Base-by-base conservation (phyloP, 106 monocot species). In the Phalaenopsis aphrodite region DNA sequence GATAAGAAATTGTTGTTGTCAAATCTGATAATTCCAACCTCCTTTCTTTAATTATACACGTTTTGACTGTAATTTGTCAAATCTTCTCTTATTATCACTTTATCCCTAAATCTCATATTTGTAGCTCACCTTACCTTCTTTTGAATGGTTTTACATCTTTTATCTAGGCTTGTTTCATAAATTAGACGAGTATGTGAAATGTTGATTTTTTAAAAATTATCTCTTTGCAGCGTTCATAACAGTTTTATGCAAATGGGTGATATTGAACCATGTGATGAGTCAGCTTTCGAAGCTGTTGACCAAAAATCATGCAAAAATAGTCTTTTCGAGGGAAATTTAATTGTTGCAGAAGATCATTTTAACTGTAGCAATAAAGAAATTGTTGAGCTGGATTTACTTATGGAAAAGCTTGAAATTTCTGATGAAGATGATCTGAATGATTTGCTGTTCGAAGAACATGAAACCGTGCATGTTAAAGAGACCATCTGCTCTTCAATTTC, bases 351-450 rank as follows among this genome's bases (percentile, higher is more conserved):
- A 4, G 71, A 71, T 71, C 71, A 71, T 0, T 19, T 71, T 71
- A 38, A 71, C n/a, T 71, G 36, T 41, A 17, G 16, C 30, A 36
- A 38, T 16, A 41, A 30, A 10, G 71, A 71, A 71, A 41, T 71
- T 1, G 71, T 71, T 23, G 24, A 23, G 41, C 2, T 30, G 3
- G 38, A 71, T 71, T 71, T 71, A 41, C 71, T 71, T 36, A 5
- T 36, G 71, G 38, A 36, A 41, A 30, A 71, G 9, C 41, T 71
- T 4, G 41, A 71, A 2, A 71, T 38, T 41, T 71, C 71, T 71
- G 71, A 71, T 71, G 71, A 39, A 5, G 71, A 71, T 36, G 71
- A 71, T 71, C 39, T 71, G 71, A 41, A 71, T 71, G 71, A 71
- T 41, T 41, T 71, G 38, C 7, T 71, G 30, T 41, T 71, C 41